Conservation (phyloP, 345 rosid genomes). For the Ceriops decandra region DNA sequence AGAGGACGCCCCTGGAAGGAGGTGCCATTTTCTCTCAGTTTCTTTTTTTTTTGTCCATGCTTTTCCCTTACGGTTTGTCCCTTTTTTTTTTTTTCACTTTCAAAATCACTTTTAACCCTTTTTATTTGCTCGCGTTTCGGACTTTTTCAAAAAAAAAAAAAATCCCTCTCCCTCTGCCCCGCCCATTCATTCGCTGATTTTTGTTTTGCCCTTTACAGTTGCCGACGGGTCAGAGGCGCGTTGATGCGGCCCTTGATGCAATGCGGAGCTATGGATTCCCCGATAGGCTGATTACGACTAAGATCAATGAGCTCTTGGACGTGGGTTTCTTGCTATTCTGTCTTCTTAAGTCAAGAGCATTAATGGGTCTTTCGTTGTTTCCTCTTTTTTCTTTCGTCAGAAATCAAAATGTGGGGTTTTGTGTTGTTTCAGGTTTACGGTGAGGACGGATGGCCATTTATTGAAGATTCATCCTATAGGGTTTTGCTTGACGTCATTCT, state of each 20-base stretch:
- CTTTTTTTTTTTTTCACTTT: not conserved
- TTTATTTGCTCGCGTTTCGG: no score
- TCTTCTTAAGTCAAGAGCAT: not conserved
- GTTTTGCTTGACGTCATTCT: constrained; percentile 38
- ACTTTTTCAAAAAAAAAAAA: no score
- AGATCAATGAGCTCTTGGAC: constrained; percentile 34
- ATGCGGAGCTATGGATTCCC: constrained; percentile 37
- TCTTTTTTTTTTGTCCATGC: no score
- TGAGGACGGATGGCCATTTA: constrained; percentile 42
- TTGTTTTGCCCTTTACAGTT: not conserved
- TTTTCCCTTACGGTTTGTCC: no score
- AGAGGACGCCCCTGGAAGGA: constrained; percentile 32
- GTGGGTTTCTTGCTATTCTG: constrained; percentile 19
- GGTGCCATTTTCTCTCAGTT: not conserved
- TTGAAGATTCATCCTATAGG: constrained; percentile 38
- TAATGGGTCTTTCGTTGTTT: not conserved
- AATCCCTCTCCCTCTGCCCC: no score
- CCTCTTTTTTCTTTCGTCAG: not conserved
- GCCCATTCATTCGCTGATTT: not conserved
- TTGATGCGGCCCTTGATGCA: constrained; percentile 48
- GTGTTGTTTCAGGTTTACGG: constrained; percentile 32
- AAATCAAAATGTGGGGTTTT: constrained; percentile 1
- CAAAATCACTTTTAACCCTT: no score
- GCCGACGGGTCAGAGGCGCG: constrained; percentile 27
- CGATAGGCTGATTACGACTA: constrained; percentile 1